Conservation (phyloP, 2,329 filamentous ascomycete genomes). For the Plectosphaerella cucumerina region DNA sequence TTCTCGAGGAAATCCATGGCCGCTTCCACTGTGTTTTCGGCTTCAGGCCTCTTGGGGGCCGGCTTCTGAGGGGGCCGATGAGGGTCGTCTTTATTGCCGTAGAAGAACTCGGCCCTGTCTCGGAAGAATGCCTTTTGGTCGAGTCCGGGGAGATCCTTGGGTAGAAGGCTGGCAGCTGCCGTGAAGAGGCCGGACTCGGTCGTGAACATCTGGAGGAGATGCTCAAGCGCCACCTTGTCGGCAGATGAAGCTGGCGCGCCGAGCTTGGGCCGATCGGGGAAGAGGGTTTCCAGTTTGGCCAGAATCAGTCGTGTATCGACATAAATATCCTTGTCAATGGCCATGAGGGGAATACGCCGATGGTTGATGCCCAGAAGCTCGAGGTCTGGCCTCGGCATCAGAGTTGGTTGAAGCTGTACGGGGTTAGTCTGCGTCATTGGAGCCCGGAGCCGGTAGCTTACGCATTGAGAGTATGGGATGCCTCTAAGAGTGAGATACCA, state of each 20-base stretch:
- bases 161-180: conserved; percentile 51
- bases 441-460: conserved; percentile 26
- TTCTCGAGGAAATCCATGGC: conserved; percentile 57
- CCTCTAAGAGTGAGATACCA: conserved; percentile 66
- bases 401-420: conserved; percentile 59
- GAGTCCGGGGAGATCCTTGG: conserved; percentile 47
- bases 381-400: conserved; percentile 64
- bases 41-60: conserved; percentile 41
- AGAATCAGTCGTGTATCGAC: conserved; percentile 67
- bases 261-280: conserved; percentile 36
- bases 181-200: conserved; percentile 55
- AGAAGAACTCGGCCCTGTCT: conserved; percentile 45
- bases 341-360: conserved; percentile 64
- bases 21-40: conserved; percentile 48
- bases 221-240: conserved; percentile 43
- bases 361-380: conserved; percentile 58
- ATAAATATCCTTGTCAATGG: conserved; percentile 65
- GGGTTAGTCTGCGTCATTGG: too few species aligned
- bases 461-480: conserved; percentile 65
- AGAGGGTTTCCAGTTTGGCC: conserved; percentile 55
- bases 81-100: conserved; percentile 7
- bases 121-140: conserved; percentile 46
- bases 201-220: conserved; percentile 51
- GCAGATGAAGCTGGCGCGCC: conserved; percentile 23
- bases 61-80: conserved; percentile 18